Evolutionary conservation across 768 basidiomycete species (phyloP), one percentile per base, ranked within the genome.

Genomic region (Tricholoma matsutake): DNA sequence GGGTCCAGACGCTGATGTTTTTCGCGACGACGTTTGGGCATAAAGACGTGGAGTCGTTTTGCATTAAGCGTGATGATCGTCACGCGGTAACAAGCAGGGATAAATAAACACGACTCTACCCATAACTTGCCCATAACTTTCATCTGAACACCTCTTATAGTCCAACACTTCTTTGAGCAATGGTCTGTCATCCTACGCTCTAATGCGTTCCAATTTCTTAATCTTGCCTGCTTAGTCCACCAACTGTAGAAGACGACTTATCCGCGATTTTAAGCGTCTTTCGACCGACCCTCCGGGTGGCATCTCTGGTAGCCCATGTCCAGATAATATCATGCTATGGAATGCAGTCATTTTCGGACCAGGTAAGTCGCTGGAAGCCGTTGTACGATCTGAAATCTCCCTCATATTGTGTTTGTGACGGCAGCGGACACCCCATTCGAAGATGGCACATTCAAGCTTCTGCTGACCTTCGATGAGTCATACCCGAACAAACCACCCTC

Each of bases 321-420:
- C 94, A 2, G 97, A 98, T 72, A 98, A 98, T 73, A 97, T 99
- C 75, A 97, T 98, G 94, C 83, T 98, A 14, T 99, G 97, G 97
- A 99, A 99, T 69, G 97, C 97, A 1, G 97, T 99, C 60, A 99
- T 99, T 64, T 98, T 99, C 71, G 97, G 97, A 2, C 97, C 97
- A 75, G 90, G 96, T 95, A 61, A 69, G 89, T 76, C 16, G 18
- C 31, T 14, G 2, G n/a, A 10, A 28, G n/a, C n/a, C 16, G 18
- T 29, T 28, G 10, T 14, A 9, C 16, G 16, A 25, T 45, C 57
- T 45, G 37, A 25, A 5, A 20, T 39, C 37, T 1, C 22, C 37
- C 35, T 60, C 61, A 53, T 29, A 57, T 56, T 43, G 8, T 49
- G 54, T 54, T 47, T 43, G 11, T 51, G 13, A 13, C 41, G 29